phyloP scores from a whole-genome alignment of 2,329 filamentous ascomycete genomes.

The Claviceps sp. region DNA sequence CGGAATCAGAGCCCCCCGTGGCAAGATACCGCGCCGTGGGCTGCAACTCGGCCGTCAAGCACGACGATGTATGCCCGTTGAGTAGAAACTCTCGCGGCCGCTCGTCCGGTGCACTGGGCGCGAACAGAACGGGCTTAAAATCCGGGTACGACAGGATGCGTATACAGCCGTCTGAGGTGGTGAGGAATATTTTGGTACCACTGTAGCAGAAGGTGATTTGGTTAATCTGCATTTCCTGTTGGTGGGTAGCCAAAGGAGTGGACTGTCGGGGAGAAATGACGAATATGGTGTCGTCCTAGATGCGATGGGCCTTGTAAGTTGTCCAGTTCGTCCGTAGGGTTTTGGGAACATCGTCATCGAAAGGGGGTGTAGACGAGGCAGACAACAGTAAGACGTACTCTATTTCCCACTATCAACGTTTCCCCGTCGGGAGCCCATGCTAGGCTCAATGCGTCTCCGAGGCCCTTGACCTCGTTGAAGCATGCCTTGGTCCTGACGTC shows the following conservation, averaged over 20 bases:
- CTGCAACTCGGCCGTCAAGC: slow-evolving; percentile 54
- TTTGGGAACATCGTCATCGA: not conserved
- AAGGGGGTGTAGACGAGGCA: not conserved
- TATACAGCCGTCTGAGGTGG: slow-evolving; percentile 57
- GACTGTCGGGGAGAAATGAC: slow-evolving; percentile 47
- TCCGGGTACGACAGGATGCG: slow-evolving; percentile 57
- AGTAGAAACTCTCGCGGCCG: slow-evolving; percentile 41
- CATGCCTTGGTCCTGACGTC: slow-evolving; percentile 62
- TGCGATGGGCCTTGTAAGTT: not conserved
- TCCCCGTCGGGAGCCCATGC: slow-evolving; percentile 62
- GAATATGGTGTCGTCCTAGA: slow-evolving; percentile 48
- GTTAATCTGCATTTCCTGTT: slow-evolving; percentile 54
- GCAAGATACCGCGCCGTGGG: slow-evolving; percentile 60
- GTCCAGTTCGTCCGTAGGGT: not conserved
- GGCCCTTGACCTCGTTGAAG: slow-evolving; percentile 53
- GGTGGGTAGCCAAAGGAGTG: slow-evolving; percentile 42
- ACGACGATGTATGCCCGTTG: slow-evolving; percentile 60
- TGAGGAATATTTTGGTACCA: slow-evolving; percentile 56
- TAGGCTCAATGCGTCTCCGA: slow-evolving; percentile 56
- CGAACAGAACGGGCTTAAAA: slow-evolving; percentile 41
- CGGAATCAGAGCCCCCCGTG: slow-evolving; percentile 61
- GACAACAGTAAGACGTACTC: slow-evolving; percentile 32
- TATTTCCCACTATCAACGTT: slow-evolving; percentile 58
- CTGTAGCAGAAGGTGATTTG: slow-evolving; percentile 63
- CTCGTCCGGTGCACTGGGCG: slow-evolving; percentile 26